These are phyloP conservation scores for Euphorbia schlechtendalii DNA, from an alignment of 441 rosid species.

Conservation along the genomic window DNA sequence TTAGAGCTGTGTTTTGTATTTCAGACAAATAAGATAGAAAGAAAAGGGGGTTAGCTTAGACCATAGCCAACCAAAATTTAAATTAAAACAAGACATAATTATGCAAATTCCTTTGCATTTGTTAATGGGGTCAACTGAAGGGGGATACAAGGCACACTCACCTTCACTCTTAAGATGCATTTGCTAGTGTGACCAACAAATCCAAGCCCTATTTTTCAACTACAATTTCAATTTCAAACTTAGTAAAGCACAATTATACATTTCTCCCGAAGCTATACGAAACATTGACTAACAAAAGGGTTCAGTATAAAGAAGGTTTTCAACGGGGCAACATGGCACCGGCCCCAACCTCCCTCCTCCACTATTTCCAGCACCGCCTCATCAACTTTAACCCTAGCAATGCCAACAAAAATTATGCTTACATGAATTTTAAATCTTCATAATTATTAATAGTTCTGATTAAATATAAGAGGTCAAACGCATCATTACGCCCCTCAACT, in stretches of 20 bases:
- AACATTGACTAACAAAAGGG: too few relatives aligned
- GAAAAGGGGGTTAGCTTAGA: constrained; percentile 10
- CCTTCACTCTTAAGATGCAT: constrained; percentile 35
- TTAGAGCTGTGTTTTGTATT: not conserved
- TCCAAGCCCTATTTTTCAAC: constrained; percentile 18
- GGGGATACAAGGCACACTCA: constrained; percentile 30
- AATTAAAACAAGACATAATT: constrained; percentile 28
- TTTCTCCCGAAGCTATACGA: too few relatives aligned
- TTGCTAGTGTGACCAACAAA: constrained; percentile 26
- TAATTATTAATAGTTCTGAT: too few relatives aligned
- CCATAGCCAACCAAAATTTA: constrained; percentile 17
- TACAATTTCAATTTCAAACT: too few relatives aligned
- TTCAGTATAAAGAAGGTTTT: too few relatives aligned
- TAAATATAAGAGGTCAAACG: too few relatives aligned
- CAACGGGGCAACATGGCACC: too few relatives aligned
- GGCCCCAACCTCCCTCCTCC: too few relatives aligned
- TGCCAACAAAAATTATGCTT: constrained; percentile 1
- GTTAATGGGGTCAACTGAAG: constrained; percentile 30
- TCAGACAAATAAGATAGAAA: not conserved
- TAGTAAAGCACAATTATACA: too few relatives aligned
- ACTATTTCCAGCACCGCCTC: constrained; percentile 25
- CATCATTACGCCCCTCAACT: too few relatives aligned
- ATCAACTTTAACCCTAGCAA: constrained; percentile 24
- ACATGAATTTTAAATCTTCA: not conserved
- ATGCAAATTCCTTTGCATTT: constrained; percentile 29